A percentile compares a stretch with the other conserved stretches of the same genome.
These are phyloP conservation scores for Trichoderma sp. DNA, from an alignment of 2,329 filamentous ascomycete species.

Conservation along the genomic window DNA sequence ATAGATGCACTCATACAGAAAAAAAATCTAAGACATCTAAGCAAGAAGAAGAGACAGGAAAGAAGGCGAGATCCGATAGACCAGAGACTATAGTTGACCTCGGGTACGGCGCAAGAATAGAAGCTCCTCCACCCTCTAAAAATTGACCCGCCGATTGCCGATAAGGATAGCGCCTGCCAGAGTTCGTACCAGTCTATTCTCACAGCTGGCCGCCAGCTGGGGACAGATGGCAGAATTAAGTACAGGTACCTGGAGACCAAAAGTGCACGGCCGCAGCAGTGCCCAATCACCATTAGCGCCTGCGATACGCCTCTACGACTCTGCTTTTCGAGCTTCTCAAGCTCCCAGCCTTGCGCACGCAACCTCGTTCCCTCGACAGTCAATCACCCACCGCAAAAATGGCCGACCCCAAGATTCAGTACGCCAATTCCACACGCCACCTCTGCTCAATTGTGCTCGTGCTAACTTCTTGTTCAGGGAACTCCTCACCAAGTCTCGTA, in stretches of 20 bases:
- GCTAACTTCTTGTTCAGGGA: slow-evolving; percentile 60
- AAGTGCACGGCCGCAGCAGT: slow-evolving; percentile 4
- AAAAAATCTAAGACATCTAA: slow-evolving; percentile 40
- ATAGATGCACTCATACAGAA: slow-evolving; percentile 41
- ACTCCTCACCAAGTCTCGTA: slow-evolving; percentile 83
- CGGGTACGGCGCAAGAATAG: slow-evolving; percentile 7
- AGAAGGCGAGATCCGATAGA: slow-evolving; percentile 10
- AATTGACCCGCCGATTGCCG: slow-evolving; percentile 25
- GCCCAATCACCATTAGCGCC: slow-evolving; percentile 34
- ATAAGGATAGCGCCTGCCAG: slow-evolving; percentile 21
- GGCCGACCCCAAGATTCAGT: slow-evolving; percentile 75
- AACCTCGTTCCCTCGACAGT: slow-evolving; percentile 29
- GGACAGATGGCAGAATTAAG: background rate
- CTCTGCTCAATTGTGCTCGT: background rate
- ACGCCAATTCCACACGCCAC: slow-evolving; percentile 35
- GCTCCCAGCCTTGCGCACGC: slow-evolving; percentile 41
- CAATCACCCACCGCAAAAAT: slow-evolving; percentile 43
- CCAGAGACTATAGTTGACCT: background rate
- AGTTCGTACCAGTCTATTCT: slow-evolving; percentile 22
- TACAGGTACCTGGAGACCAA: background rate
- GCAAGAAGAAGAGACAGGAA: background rate
- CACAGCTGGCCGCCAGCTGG: slow-evolving; percentile 15
- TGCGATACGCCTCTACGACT: slow-evolving; percentile 32
- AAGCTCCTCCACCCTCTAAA: slow-evolving; percentile 20
- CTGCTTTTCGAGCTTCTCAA: slow-evolving; percentile 40